Evolutionary conservation across 371 early-diverging fungal genomes (phyloP), one percentile per base, ranked within the genome.

Genomic region (Mortierella sp.): DNA sequence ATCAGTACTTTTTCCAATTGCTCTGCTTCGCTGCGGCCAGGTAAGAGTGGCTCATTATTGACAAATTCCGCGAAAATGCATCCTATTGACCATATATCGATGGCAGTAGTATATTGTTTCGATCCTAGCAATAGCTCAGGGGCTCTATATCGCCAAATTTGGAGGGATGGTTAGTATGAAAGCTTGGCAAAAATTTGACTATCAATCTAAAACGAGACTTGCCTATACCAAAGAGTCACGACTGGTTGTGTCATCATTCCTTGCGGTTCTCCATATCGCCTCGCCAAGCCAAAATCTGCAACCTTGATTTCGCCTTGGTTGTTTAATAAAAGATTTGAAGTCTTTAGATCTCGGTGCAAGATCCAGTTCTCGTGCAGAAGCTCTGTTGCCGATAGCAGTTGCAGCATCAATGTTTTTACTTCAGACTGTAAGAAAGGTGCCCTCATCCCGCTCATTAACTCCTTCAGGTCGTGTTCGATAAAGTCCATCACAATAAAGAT

Each of bases 51-150:
- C 63, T 90, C 87, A 47, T 92, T 90, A 62, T 88, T 87, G 37
- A 97, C 77, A 55, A 98, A 85, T 76, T 98, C 98, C 35, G 93
- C 96, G 85, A 98, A 94, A 55, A 98, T 96, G 71, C 98, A 96
- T 1, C 98, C 98, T 37, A 97, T 91, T 8, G 96, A 95, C 99
- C 99, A 99, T 86, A 99, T 96, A 78, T 99, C 99, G 28, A 99
- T 89, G 0, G 97, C 95, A 0, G 95, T 95, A 1, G 96, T 90
- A 85, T 99, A 99, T 68, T 94, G 90, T 66, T 92, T 95, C 5
- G 89, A 89, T 16, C 99, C 99, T 12, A 98, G 84, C n/a, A 99
- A 83, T 6, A 99, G 85, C 77, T 99, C 99, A 3, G 99, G 99
- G 0, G 99, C 94, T 84, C 99, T 94, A 83, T 43, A n/a, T 39